Base-by-base conservation (phyloP, 2,329 filamentous ascomycete genomes). In the Albifimbria verrucaria region DNA sequence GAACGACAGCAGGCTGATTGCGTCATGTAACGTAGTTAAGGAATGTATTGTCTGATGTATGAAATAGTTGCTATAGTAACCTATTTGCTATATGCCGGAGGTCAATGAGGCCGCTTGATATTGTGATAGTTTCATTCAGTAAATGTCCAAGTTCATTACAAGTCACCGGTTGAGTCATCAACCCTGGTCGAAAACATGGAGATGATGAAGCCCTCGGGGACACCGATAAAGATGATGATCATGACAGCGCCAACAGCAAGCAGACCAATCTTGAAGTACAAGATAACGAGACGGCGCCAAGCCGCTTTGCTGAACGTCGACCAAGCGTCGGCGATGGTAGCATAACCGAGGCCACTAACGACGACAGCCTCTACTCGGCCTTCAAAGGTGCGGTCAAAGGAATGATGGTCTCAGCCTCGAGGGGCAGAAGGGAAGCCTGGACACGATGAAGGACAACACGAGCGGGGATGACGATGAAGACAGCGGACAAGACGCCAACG, bases 321-420 rank as follows among this genome's bases (percentile, higher is more conserved):
- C 89, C 91, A 92, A 1, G 91, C 92, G 62, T 93, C 88, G 48
- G 82, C 68, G 64, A 93, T 80, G 41, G 87, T 82, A 56, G 90
- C 79, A 59, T 83, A 85, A 59, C 90, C 89, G 57, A 79, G 82
- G 51, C 88, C 90, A 54, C 84, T 86, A n/a, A 91, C 76, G 48
- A 91, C 79, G 55, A 83, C 81, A n/a, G 89, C 86, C 58, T 87
- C 83, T 24, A 93, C 83, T 66, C 86, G 88, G 61, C 90, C 90
- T 57, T 81, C 83, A 65, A 95, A 95, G 25, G 87, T 87, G 59
- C 92, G 89, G 77, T 97, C 93, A 64, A 97, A 96, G 90, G 87
- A 32, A 97, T 86, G 58, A 97, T 89, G 23, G 90, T 85, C 72
- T 95, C 88, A 59, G 92, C 82, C 18, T 90, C 86, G 54, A 90